Evolutionary conservation across 768 basidiomycete genomes (phyloP).

Genomic region (Gymnopilus dilepis): DNA sequence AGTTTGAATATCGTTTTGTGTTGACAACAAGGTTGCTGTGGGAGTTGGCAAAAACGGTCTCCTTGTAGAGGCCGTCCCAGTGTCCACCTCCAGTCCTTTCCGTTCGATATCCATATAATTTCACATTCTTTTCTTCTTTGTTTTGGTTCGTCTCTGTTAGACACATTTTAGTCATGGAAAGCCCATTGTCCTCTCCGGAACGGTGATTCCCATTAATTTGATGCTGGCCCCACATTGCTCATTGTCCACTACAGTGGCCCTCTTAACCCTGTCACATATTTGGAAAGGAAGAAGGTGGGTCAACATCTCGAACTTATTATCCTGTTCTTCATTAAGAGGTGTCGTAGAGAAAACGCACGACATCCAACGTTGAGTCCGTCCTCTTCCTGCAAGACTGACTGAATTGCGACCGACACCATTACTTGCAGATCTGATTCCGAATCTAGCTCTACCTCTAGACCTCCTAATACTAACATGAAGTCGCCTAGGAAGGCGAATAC

Average conservation of each 20-base stretch:
- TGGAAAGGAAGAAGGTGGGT: conserved; percentile 41
- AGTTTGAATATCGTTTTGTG: conserved; percentile 18
- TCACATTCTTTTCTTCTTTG: background rate
- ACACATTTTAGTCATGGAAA: conserved; percentile 23
- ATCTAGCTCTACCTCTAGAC: conserved; percentile 20
- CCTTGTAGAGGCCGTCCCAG: background rate
- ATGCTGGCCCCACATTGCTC: conserved; percentile 7
- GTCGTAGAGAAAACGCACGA: conserved; percentile 31
- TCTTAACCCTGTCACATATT: conserved; percentile 35
- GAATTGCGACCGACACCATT: background rate
- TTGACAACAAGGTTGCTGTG: conserved; percentile 13
- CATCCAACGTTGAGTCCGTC: conserved; percentile 27
- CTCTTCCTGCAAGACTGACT: conserved; percentile 1
- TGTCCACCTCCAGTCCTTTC: conserved; percentile 8
- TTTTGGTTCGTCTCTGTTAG: conserved; percentile 6
- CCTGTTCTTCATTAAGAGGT: conserved; percentile 10
- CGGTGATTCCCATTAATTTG: conserved; percentile 17
- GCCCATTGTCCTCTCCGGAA: conserved; percentile 21
- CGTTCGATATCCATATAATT: background rate
- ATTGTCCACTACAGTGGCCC: conserved; percentile 21
- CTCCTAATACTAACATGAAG: conserved; percentile 17
- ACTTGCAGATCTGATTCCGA: conserved; percentile 25
- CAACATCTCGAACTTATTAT: conserved; percentile 9
- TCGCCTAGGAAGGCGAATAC: conserved; percentile 19
- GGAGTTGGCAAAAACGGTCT: background rate